Conservation (phyloP, 75 land plant genomes). For the Ceratopteris richardii region DNA sequence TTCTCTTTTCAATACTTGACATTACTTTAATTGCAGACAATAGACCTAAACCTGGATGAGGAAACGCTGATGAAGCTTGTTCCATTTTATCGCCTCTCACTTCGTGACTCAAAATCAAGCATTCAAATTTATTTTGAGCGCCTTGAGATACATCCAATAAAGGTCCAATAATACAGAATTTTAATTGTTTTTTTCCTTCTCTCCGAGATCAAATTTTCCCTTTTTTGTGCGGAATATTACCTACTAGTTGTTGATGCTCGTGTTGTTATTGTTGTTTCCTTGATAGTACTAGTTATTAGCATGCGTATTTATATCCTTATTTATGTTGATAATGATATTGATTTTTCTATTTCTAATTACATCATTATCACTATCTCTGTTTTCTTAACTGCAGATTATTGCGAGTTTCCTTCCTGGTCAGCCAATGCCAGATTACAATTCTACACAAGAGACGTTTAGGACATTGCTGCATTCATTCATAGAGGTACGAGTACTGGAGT, state of each 20-base stretch:
- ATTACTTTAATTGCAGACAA: slow-evolving; percentile 69
- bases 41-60: slow-evolving; percentile 81
- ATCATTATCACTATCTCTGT: background rate
- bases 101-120: slow-evolving; percentile 47
- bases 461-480: slow-evolving; percentile 75
- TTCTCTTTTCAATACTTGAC: slow-evolving; percentile 1
- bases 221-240: too few relatives aligned
- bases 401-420: slow-evolving; percentile 76
- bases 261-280: too few relatives aligned
- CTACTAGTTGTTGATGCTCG: too few relatives aligned
- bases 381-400: slow-evolving; percentile 35
- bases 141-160: slow-evolving; percentile 90
- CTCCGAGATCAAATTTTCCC: background rate
- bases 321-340: too few relatives aligned
- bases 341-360: slow-evolving; percentile 2
- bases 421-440: slow-evolving; percentile 53
- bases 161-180: too few relatives aligned
- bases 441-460: slow-evolving; percentile 75
- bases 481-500: too few relatives aligned
- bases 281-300: background rate
- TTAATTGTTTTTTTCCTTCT: background rate
- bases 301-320: background rate
- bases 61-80: slow-evolving; percentile 84
- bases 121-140: slow-evolving; percentile 67
- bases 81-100: slow-evolving; percentile 79